Evolutionary conservation across 164 flowering plant species (phyloP).

Genomic region (Vitis cinerea): DNA sequence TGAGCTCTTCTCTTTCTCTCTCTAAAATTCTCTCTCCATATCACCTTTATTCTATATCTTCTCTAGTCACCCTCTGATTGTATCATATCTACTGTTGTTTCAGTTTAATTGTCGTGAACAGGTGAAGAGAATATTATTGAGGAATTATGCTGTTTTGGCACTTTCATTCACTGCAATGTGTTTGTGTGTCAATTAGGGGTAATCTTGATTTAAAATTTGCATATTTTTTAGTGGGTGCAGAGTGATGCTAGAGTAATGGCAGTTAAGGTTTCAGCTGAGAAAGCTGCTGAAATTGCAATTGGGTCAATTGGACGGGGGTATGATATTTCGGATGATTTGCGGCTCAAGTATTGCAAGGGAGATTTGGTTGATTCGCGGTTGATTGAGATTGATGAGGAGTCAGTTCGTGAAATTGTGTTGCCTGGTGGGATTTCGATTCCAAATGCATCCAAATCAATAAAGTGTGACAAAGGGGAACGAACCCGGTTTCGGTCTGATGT

Average conservation of each 20-base stretch:
- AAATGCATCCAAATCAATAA: conserved; percentile 69
- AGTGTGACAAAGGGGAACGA: conserved; percentile 96
- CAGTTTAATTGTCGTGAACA: too few relatives aligned
- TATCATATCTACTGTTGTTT: too few relatives aligned
- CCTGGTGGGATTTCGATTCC: conserved; percentile 73
- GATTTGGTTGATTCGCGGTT: conserved; percentile 45
- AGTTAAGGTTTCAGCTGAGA: conserved; percentile 35
- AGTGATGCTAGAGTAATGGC: conserved; percentile 47
- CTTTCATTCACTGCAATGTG: too few relatives aligned
- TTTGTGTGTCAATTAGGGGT: background rate
- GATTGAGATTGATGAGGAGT: conserved; percentile 68
- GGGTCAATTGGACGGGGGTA: conserved; percentile 80
- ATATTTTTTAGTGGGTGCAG: conserved; percentile 1
- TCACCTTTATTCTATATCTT: too few relatives aligned
- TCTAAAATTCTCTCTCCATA: too few relatives aligned
- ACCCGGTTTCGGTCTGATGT: conserved; percentile 85
- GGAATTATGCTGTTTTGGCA: too few relatives aligned
- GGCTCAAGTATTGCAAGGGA: conserved; percentile 79
- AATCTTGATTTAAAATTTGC: background rate
- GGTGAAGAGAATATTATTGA: too few relatives aligned
- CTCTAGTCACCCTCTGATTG: too few relatives aligned
- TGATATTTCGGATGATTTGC: conserved; percentile 68
- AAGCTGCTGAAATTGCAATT: conserved; percentile 78
- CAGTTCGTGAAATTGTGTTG: conserved; percentile 55
- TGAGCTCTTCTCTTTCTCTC: too few relatives aligned